Evolutionary conservation across 2,329 filamentous ascomycete species (phyloP), one percentile per base, ranked within the genome.

Genomic region (Ceratocystis papillata): DNA sequence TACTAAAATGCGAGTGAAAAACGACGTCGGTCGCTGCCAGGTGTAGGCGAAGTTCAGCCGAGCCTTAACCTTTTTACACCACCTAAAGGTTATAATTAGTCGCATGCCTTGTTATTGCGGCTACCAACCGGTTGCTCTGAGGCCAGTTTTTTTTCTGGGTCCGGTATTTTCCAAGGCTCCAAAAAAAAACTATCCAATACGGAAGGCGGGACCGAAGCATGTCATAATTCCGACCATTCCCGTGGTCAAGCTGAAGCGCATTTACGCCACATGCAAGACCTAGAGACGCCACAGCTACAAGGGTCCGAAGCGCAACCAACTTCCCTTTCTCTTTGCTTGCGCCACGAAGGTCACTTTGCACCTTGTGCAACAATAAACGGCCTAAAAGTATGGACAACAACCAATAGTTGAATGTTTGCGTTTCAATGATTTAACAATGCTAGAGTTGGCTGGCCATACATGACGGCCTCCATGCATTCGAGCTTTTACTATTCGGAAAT

Each of bases 41-140:
- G 62, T 64, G 63, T 55, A 44, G 65, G 63, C 50, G 60, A 67
- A 65, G 64, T 65, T 67, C 63, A 65, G 66, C 66, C 66, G 60
- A 46, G 33, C 46, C 64, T 53, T 44, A 41, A 22, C 46, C 64
- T 53, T 41, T 63, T 63, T 30, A 12, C 22, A 57, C 25, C 53
- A 30, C 6, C 15, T 28, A 33, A 4, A 33, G 33, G 55, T 7
- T 63, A 25, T 20, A 53, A 53, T 10, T 53, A 53, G 55, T 30
- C 55, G 55, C 55, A 30, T 37, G 55, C 22, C 37, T 41, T 15
- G 22, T 15, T 53, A 53, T 28, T 28, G 48, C 25, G 48, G 48
- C 48, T 53, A 25, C 48, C 22, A 53, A 25, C 48, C 25, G 41
- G 15, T 15, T 63, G 28, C 28, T 63, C 17, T 48, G 45, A 60